Conservation (phyloP, 192 early-diverging fungal species). For the Podila horticola region DNA sequence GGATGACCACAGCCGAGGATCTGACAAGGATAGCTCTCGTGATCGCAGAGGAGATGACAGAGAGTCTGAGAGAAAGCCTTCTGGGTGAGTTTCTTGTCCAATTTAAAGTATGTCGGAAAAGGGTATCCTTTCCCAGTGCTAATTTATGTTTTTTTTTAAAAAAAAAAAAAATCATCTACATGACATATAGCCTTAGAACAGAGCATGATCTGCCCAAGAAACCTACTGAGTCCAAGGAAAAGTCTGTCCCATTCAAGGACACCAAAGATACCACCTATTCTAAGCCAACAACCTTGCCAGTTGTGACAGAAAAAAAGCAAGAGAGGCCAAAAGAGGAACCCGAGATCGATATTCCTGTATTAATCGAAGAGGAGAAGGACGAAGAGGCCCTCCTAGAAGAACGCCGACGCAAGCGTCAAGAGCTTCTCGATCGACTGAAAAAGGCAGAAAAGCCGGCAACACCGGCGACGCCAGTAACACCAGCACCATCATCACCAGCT, state of each 20-base stretch:
- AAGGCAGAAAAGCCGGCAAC: conserved; percentile 50
- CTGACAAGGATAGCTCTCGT: conserved; percentile 10
- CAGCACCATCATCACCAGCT: neutral
- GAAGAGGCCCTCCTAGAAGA: conserved; percentile 88
- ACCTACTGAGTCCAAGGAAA: neutral
- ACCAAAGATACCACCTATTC: conserved; percentile 1
- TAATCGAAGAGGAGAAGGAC: conserved; percentile 71
- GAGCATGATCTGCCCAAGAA: conserved; percentile 1
- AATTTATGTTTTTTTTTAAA: too few relatives aligned
- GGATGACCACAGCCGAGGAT: conserved; percentile 20
- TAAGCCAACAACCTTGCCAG: neutral
- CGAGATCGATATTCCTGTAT: conserved; percentile 41
- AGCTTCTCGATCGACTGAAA: conserved; percentile 79
- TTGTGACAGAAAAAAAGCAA: conserved; percentile 9
- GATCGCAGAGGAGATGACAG: conserved; percentile 14
- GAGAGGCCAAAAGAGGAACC: conserved; percentile 18
- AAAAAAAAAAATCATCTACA: too few relatives aligned
- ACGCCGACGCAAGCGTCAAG: conserved; percentile 78
- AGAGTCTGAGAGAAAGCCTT: conserved; percentile 2
- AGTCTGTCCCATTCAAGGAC: neutral
- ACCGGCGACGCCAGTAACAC: conserved; percentile 24
- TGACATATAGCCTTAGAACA: neutral
- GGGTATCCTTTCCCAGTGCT: too few relatives aligned
- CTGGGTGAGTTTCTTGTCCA: conserved; percentile 9
- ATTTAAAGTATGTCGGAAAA: neutral